Base-by-base conservation (phyloP, 148 eudicot species). In the Vaccinium myrtillus region DNA sequence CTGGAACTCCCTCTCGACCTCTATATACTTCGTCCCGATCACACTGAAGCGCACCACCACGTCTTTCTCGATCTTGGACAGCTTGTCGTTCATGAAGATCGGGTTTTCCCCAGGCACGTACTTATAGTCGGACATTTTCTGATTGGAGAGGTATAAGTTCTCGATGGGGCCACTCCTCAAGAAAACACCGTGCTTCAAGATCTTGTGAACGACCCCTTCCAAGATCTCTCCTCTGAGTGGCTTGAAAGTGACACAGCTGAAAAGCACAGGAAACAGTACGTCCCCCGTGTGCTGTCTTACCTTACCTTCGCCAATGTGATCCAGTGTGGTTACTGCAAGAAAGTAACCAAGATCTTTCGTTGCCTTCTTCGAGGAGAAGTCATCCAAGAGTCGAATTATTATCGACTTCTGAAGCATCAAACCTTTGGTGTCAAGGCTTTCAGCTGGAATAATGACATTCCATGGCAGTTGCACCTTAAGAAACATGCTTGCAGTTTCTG, bases 51-150 rank as follows among this genome's bases (percentile, higher is more conserved):
- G 91, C 78, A 93, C 88, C 32, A 65, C 85, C 13, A 88, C 87
- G 39, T 88, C 92, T 78, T 93, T 93, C 85, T 92, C 98, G 19
- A 94, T 89, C 85, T 89, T 94, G 0, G 92, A 78, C 75, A 90
- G 79, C 87, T 92, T 94, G 67, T 83, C 90, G 65, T 90, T 92
- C 82, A 93, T 88, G 87, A 93, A 94, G 80, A 89, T 80, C 1
- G 94, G 94, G 23, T 90, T 93, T 79, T 94, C 98, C 2, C 95
- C 98, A 4, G 91, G 92, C 56, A 92, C 92, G 39, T 88, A 89
- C 19, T 84, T 87, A 85, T 91, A 94, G 15, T 91, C 95, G 9
- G 89, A 83, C 98, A 94, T 93, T 79, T 91, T 93, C 86, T 89
- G 91, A 23, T 93, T 81, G 1, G 95, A 93, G 43, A 94, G 91